Evolutionary conservation across 2,329 filamentous ascomycete genomes (phyloP).

Genomic region (Metarhizium robertsii): DNA sequence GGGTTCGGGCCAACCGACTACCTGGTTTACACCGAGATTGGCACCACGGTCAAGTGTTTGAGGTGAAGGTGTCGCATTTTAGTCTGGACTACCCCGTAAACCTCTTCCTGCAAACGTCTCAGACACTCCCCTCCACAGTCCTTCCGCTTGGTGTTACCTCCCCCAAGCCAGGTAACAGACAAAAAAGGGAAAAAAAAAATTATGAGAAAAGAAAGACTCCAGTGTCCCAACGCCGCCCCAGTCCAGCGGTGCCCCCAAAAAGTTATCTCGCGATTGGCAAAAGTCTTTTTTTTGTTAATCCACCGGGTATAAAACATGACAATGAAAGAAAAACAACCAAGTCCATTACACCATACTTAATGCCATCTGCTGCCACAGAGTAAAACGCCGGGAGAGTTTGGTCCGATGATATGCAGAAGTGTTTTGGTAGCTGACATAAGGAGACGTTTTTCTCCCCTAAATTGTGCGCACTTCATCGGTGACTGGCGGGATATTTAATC

Average conservation of each 20-base stretch:
- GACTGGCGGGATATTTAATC: neutral
- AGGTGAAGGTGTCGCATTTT: neutral
- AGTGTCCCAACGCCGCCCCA: neutral
- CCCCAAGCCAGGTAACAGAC: neutral
- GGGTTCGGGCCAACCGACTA: constrained; percentile 8
- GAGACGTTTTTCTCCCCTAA: neutral
- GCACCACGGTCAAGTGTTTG: neutral
- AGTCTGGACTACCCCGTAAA: neutral
- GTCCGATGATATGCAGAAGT: neutral
- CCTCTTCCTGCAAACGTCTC: neutral
- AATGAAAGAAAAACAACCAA: neutral
- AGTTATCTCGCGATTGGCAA: neutral
- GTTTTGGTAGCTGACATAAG: neutral
- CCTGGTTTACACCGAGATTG: constrained; percentile 11
- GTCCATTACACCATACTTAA: neutral
- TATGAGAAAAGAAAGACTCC: neutral
- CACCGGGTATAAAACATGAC: constrained; percentile 3
- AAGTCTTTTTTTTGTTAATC: neutral
- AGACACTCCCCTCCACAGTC: neutral
- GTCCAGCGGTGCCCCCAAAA: neutral
- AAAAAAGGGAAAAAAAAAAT: neutral
- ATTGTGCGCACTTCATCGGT: neutral
- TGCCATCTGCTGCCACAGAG: neutral
- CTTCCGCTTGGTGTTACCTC: neutral
- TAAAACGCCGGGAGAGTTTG: neutral